Conservation (phyloP, 306 rosid genomes). For the Quercus rubra region DNA sequence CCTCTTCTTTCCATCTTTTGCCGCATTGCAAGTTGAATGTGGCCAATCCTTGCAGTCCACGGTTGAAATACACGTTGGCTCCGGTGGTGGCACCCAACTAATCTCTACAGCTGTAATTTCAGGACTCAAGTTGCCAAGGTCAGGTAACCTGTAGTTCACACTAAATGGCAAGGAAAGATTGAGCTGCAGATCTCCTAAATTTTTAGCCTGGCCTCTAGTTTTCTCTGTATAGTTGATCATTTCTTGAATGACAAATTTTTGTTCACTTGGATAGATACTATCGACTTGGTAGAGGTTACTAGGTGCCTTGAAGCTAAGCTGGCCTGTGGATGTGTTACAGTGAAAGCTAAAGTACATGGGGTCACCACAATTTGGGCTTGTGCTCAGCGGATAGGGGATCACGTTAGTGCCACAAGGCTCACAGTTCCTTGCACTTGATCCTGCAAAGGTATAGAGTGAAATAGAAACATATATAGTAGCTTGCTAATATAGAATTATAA, state of each 20-base stretch:
- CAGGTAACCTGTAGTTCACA: background rate
- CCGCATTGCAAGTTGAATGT: slow-evolving; percentile 31
- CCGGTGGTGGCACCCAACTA: slow-evolving; percentile 25
- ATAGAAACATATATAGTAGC: too few species aligned
- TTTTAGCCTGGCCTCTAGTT: rapidly evolving
- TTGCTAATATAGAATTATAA: too few species aligned
- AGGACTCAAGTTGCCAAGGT: background rate
- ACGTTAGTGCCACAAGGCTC: slow-evolving; percentile 40
- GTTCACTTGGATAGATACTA: background rate
- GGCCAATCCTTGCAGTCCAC: slow-evolving; percentile 28
- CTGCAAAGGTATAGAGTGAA: slow-evolving; percentile 22
- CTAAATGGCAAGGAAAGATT: background rate
- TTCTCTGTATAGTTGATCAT: background rate
- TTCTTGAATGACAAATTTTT: slow-evolving; percentile 10
- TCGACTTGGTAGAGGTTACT: background rate
- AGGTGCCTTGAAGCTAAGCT: slow-evolving; percentile 17
- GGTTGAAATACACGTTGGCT: slow-evolving; percentile 25
- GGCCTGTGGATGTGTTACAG: slow-evolving; percentile 3
- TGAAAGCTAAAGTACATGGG: slow-evolving; percentile 24
- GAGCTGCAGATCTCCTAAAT: background rate
- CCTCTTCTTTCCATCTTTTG: slow-evolving; percentile 11
- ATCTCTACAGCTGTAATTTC: background rate
- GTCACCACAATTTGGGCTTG: slow-evolving; percentile 41
- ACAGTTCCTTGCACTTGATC: slow-evolving; percentile 21
- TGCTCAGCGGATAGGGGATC: slow-evolving; percentile 58